These are phyloP conservation scores for Aspergillus wentii DNA, from an alignment of 495 filamentous ascomycete species.

Conservation along the genomic window DNA sequence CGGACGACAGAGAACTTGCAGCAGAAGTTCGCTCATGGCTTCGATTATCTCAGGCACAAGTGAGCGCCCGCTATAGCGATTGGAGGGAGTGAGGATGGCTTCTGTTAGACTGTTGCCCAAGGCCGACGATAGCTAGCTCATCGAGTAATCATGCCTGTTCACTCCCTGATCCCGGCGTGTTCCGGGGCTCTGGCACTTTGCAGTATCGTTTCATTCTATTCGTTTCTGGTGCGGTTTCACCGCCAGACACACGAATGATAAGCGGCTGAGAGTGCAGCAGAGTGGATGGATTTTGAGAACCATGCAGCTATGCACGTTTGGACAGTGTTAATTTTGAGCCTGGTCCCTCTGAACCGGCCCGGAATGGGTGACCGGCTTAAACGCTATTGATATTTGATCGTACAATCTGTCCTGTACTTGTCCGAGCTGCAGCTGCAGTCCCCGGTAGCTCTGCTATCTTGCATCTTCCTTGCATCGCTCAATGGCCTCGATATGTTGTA, in stretches of 20 bases:
- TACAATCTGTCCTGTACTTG: slow-evolving; percentile 15
- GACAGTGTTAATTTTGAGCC: slow-evolving; percentile 16
- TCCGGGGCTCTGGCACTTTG: slow-evolving; percentile 19
- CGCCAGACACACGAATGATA: slow-evolving; percentile 17
- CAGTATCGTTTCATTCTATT: slow-evolving; percentile 7
- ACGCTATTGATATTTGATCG: slow-evolving; percentile 13
- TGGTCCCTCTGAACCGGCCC: slow-evolving; percentile 10
- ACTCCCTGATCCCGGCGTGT: slow-evolving; percentile 17
- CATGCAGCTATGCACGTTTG: slow-evolving; percentile 19
- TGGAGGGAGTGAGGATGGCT: too few species aligned
- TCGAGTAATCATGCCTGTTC: slow-evolving; percentile 4
- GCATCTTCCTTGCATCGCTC: slow-evolving; percentile 20
- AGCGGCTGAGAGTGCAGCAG: slow-evolving; percentile 7
- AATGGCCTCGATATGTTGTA: too few species aligned
- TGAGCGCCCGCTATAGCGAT: too few species aligned
- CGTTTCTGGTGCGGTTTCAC: slow-evolving; percentile 7
- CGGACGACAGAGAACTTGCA: slow-evolving; percentile 6
- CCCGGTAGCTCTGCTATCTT: slow-evolving; percentile 20
- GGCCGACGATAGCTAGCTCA: too few species aligned
- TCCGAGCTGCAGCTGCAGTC: slow-evolving; percentile 14
- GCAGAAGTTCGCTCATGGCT: slow-evolving; percentile 7
- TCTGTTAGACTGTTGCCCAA: too few species aligned
- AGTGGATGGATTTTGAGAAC: slow-evolving; percentile 11
- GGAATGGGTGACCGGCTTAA: too few species aligned
- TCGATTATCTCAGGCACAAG: too few species aligned